Conservation (phyloP, 2,329 filamentous ascomycete species). For the Microdochium bolleyi region DNA sequence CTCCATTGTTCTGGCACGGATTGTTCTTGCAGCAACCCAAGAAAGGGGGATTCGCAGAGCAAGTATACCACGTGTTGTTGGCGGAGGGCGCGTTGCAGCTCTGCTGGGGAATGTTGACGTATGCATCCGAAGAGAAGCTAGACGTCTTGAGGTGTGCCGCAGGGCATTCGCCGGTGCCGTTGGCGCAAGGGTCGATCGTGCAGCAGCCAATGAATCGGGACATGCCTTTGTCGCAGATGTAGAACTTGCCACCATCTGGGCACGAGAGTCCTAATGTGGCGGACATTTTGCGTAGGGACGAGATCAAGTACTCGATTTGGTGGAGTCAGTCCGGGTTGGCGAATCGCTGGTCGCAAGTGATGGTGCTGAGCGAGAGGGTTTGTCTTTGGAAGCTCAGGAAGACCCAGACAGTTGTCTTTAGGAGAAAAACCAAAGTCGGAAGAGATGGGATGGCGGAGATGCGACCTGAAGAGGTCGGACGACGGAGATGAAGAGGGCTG, state of each 20-base stretch:
- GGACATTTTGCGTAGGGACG: slow-evolving; percentile 1
- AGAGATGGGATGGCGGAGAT: background rate
- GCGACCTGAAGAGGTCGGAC: background rate
- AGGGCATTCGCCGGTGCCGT: slow-evolving; percentile 21
- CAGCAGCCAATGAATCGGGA: slow-evolving; percentile 31
- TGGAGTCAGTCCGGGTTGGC: too few relatives aligned
- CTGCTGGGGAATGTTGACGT: slow-evolving; percentile 21
- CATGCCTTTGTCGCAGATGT: slow-evolving; percentile 18
- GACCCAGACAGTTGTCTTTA: background rate
- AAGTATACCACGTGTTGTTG: slow-evolving; percentile 24
- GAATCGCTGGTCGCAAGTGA: background rate
- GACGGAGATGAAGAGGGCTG: background rate
- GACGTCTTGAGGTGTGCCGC: slow-evolving; percentile 19
- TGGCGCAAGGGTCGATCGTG: slow-evolving; percentile 22
- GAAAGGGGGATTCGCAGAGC: slow-evolving; percentile 18
- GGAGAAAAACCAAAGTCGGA: background rate
- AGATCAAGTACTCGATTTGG: too few relatives aligned
- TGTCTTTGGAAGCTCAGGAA: background rate
- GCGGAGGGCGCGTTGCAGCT: slow-evolving; percentile 16
- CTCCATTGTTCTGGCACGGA: slow-evolving; percentile 18
- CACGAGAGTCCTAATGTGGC: slow-evolving; percentile 21
- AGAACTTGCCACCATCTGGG: slow-evolving; percentile 22
- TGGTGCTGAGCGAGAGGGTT: too few relatives aligned
- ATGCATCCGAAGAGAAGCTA: slow-evolving; percentile 20
- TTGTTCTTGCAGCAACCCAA: slow-evolving; percentile 27